Conservation (phyloP, 768 basidiomycete species). For the Glaciozyma martinii region DNA sequence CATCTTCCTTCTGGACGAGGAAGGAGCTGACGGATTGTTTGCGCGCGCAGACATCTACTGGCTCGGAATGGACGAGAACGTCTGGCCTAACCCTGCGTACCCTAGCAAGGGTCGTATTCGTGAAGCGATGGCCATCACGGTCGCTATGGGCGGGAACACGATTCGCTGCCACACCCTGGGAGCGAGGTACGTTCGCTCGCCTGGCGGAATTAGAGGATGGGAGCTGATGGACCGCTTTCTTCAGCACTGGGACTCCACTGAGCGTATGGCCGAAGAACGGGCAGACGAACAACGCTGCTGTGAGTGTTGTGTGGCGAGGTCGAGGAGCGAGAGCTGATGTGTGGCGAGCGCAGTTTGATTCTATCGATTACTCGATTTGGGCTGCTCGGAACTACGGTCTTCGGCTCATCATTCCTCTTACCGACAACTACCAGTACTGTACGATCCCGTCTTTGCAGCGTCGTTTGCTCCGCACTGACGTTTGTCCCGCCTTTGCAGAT, state of each 20-base stretch:
- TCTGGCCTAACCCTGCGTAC: slow-evolving; percentile 33
- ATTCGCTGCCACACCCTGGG: slow-evolving; percentile 32
- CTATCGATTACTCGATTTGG: slow-evolving; percentile 32
- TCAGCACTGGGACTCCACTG: slow-evolving; percentile 25
- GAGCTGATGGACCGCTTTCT: background rate
- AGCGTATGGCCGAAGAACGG: slow-evolving; percentile 24
- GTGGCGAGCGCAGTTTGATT: slow-evolving; percentile 10
- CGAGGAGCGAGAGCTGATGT: background rate
- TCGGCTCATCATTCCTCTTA: slow-evolving; percentile 30
- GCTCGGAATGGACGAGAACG: slow-evolving; percentile 41
- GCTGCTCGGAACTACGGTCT: slow-evolving; percentile 31
- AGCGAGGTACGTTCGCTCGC: slow-evolving; percentile 20
- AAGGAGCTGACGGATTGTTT: background rate
- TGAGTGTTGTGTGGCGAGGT: background rate
- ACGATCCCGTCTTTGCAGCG: background rate
- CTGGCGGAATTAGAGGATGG: no score
- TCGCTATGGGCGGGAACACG: slow-evolving; percentile 32
- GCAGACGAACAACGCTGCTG: slow-evolving; percentile 19
- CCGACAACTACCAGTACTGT: slow-evolving; percentile 31
- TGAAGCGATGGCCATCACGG: slow-evolving; percentile 26
- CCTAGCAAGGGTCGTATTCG: slow-evolving; percentile 34
- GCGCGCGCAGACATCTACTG: slow-evolving; percentile 37
- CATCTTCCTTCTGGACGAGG: no score
- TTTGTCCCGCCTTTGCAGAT: slow-evolving; percentile 21
- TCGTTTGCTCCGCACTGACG: background rate